Percentiles rank a stretch among this genome's conserved stretches.
Conservation (phyloP, 208 protist genomes). For the Leishmania guyanensis region DNA sequence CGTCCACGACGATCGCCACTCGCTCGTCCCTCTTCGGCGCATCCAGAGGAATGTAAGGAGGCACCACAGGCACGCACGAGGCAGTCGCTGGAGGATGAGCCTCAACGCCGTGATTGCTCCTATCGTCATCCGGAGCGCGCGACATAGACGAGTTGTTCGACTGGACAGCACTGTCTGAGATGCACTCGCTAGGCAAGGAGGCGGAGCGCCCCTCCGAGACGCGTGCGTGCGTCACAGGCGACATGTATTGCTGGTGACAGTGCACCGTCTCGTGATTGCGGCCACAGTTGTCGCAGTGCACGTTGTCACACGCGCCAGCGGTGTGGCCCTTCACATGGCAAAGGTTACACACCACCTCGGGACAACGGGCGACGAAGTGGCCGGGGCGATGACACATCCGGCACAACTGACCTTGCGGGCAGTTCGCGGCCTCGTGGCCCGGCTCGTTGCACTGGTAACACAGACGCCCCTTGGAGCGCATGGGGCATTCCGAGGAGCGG, state of each 20-base stretch:
- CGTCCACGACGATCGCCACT: conserved; percentile 84
- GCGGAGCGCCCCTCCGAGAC: conserved; percentile 21
- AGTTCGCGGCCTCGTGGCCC: conserved; percentile 81
- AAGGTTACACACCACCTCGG: conserved; percentile 62
- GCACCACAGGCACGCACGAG: conserved; percentile 19
- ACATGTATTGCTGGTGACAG: conserved; percentile 33
- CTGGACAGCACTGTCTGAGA: background rate
- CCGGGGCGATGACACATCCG: conserved; percentile 79
- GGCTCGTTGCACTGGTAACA: conserved; percentile 91
- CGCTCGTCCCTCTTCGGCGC: conserved; percentile 36
- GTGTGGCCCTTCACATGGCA: conserved; percentile 85
- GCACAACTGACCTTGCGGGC: conserved; percentile 75
- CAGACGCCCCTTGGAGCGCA: conserved; percentile 68
- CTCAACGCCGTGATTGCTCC: conserved; percentile 2
- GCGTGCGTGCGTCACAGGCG: conserved; percentile 22
- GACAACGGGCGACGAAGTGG: conserved; percentile 81
- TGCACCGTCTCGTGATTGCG: conserved; percentile 38
- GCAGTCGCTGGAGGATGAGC: background rate
- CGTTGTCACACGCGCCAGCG: conserved; percentile 61
- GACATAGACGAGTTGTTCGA: background rate
- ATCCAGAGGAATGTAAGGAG: conserved; percentile 42
- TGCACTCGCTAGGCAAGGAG: background rate
- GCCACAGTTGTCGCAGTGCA: conserved; percentile 49
- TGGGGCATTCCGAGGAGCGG: conserved; percentile 76
- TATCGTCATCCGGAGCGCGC: background rate